Conservation (phyloP, 2,329 filamentous ascomycete genomes). For the Pyricularia grisea region DNA sequence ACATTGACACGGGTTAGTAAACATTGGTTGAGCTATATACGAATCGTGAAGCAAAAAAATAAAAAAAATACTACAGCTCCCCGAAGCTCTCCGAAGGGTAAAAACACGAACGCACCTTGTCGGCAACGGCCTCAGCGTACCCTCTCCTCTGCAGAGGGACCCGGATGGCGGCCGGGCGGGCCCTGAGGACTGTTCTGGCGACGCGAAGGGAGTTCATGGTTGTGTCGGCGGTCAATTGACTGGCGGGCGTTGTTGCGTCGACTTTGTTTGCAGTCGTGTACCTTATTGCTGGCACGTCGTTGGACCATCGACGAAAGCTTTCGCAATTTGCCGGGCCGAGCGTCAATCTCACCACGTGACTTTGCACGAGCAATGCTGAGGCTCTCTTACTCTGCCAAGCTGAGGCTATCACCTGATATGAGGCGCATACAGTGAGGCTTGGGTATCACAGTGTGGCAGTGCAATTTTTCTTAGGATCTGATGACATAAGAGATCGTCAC, state of each 20-base stretch:
- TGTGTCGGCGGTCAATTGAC: conserved; percentile 39
- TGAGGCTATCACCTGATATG: neutral
- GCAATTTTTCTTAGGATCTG: neutral
- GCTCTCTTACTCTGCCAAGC: neutral
- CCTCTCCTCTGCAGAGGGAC: conserved; percentile 74
- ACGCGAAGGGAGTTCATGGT: conserved; percentile 93
- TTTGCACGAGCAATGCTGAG: neutral
- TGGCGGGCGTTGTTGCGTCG: neutral
- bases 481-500: neutral
- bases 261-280: neutral
- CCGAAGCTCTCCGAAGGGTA: neutral
- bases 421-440: neutral
- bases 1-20: conserved; percentile 6
- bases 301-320: conserved; percentile 10
- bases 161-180: conserved; percentile 67
- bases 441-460: neutral
- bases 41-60: neutral
- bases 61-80: conserved; percentile 5
- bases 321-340: conserved; percentile 13
- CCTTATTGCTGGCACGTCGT: neutral
- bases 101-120: conserved; percentile 52
- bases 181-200: conserved; percentile 81
- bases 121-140: conserved; percentile 80
- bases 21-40: neutral
- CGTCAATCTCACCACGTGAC: neutral